Base-by-base conservation (phyloP, 179 eudicot species). In the Patellifolia procumbens region DNA sequence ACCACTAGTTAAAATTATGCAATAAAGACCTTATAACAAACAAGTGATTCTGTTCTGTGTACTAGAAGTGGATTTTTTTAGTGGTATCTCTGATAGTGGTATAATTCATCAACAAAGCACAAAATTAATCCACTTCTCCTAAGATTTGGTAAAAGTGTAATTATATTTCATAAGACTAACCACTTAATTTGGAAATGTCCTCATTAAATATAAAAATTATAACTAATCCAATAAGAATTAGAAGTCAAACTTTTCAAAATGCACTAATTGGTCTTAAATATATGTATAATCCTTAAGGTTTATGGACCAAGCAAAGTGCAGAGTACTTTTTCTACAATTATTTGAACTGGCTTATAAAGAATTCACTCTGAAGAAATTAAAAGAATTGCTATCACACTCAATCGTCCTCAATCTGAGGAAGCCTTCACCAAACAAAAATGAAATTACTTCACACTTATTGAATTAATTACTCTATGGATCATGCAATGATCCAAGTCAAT, bases 331-430 rank as follows among this genome's bases (percentile, higher is more conserved):
- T 31, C 1, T 31, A 31, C 24, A 16, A 62, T 62, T n/a, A n/a
- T n/a, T n/a, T 34, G 22, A 62, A 62, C 22, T 62, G 67, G 67
- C 67, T 32, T 4, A 62, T 32, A 32, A 62, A 62, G 5, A 31
- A 62, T 62, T 62, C 22, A 32, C 67, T 15, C 10, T 32, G 12
- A 15, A 31, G 16, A 17, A 5, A 12, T 31, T 3, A 66, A 67
- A 39, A 22, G 1, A 10, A 0, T 1, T 45, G 3, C 71, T 24
- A 15, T 67, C 34, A 67, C 34, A 43, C 43, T 67, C 71, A 67
- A 24, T 45, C 71, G 52, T 67, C 52, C 51, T 67, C 53, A 67
- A 15, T 45, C 4, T 67, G 32, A 67, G 9, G 53, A 45, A n/a
- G 22, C 13, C 69, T 20, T 3, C 0, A 64, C 26, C 10, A 58